Evolutionary conservation across 139 green algal genomes (phyloP).

Genomic region (Bryopsis sp.): DNA sequence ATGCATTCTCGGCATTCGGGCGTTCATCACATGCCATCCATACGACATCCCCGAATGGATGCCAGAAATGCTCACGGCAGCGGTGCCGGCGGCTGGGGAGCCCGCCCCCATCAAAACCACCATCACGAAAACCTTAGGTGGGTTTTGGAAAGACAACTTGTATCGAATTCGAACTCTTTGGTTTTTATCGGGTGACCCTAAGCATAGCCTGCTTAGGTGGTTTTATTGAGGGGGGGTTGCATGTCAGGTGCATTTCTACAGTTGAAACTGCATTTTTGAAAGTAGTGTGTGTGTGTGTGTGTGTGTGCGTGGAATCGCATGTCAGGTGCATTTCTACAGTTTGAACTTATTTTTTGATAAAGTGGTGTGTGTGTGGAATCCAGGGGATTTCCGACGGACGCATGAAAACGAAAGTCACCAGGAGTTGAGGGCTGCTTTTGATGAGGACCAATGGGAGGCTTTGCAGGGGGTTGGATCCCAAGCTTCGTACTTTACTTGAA

Average conservation of each 20-base stretch:
- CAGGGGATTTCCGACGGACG: constrained; percentile 10
- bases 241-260: too few relatives aligned
- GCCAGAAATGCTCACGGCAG: neutral
- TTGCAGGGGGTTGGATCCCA: neutral
- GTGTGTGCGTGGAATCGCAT: too few relatives aligned
- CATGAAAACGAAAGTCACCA: constrained; percentile 13
- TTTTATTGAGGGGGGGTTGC: too few relatives aligned
- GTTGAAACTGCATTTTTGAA: too few relatives aligned
- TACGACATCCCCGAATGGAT: constrained; percentile 18
- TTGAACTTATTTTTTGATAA: too few relatives aligned
- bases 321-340: too few relatives aligned
- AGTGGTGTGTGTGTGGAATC: too few relatives aligned
- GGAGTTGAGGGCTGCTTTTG: constrained; percentile 4
- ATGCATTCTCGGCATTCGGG: constrained; percentile 1
- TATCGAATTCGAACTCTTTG: too few relatives aligned
- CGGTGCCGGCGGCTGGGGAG: constrained; percentile 5
- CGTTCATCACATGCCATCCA: constrained; percentile 5
- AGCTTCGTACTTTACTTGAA: constrained; percentile 14
- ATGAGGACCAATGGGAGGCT: constrained; percentile 7
- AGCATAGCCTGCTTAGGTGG: too few relatives aligned
- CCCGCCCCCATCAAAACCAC: neutral
- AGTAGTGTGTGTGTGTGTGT: too few relatives aligned
- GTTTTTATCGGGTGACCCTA: too few relatives aligned
- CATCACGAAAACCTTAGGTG: constrained; percentile 1
- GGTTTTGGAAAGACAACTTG: too few relatives aligned